Evolutionary conservation across 179 eudicot genomes (phyloP), one percentile per base, ranked within the genome.

Genomic region (Drosera spatulata): DNA sequence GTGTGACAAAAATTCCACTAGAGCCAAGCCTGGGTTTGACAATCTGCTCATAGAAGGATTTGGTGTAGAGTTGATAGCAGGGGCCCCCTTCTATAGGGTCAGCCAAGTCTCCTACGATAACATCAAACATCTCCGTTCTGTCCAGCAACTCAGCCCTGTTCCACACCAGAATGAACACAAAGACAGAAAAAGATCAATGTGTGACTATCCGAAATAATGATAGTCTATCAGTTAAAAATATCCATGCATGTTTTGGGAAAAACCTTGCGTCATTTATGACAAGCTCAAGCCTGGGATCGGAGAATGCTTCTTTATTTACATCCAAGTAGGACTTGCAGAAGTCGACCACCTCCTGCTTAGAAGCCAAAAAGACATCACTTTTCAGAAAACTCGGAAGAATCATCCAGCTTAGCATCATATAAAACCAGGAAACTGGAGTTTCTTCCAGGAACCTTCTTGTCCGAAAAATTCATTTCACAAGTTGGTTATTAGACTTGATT

Each of bases 61-160:
- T 81, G 39, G 96, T 85, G 65, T 87, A 87, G 58, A 85, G 87
- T 48, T 85, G 87, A 53, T 88, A 83, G 74, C 96, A 88, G 58
- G 96, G 93, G 22, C 96, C 96, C 68, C 88, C 89, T 68, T 88
- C 85, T 57, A 88, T 84, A 40, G 96, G 96, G 62, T 88, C 93
- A 5, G 96, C 96, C 61, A 83, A 76, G 61, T 85, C 96, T 63
- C 96, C 96, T n/a, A 85, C 85, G 53, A 88, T 88, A 11, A 85
- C 53, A 14, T 80, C 86, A 44, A 73, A 87, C 33, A 80, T 87
- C 48, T 84, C 86, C 3, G 71, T 62, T 63, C 88, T 84, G n/a
- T 63, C 69, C 59, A 76, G 73, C 41, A 87, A 63, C 48, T 82
- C 88, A 67, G 82, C 87, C 79, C 95, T 84, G 45, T 43, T 4